Evolutionary conservation across 2,329 filamentous ascomycete genomes (phyloP), one percentile per base, ranked within the genome.

Genomic region (Didymella lethalis): DNA sequence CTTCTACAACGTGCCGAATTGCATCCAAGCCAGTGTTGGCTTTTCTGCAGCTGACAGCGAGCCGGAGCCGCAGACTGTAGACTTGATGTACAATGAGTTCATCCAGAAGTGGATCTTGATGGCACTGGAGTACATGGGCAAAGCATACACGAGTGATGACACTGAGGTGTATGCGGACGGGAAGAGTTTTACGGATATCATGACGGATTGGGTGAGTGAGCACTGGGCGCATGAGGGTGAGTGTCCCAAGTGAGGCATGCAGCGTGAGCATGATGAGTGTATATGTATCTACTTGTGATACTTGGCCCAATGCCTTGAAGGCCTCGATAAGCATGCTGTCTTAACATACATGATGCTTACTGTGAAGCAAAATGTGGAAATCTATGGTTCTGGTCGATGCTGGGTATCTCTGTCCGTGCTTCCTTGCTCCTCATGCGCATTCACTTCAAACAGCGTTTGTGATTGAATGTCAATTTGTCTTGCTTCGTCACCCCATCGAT

Each of bases 61-160:
- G 1, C 64, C 73, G 7, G 80, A 85, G 16, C 91, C 92, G 0
- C 86, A 90, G 51, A 88, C 78, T 0, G 92, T 99, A 0, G 94
- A 98, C 75, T 75, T 99, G 7, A 88, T 97, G 14, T 99, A 96
- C 73, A 86, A 96, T 57, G 93, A 96, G 74, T 99, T 97, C 75
- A 88, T 98, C 34, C 85, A 95, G 77, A 88, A 88, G 10, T 96
- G 90, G 85, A 81, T 98, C 38, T 77, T 96, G 18, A 79, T 90
- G 11, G 93, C 92, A 2, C 80, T 97, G 61, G 87, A 88, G 59
- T 87, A 84, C 65, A 73, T 85, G 10, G 84, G 84, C 2, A 75
- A 84, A 49, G 80, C 80, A 58, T 80, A 83, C 64, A 77, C 79
- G 40, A 75, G 79, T 20, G 73, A 78, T 32, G 84, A 88, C 57